These are phyloP conservation scores for Paramecium octaurelia DNA, from an alignment of 73 alveolate genomes.

Conservation along the genomic window DNA sequence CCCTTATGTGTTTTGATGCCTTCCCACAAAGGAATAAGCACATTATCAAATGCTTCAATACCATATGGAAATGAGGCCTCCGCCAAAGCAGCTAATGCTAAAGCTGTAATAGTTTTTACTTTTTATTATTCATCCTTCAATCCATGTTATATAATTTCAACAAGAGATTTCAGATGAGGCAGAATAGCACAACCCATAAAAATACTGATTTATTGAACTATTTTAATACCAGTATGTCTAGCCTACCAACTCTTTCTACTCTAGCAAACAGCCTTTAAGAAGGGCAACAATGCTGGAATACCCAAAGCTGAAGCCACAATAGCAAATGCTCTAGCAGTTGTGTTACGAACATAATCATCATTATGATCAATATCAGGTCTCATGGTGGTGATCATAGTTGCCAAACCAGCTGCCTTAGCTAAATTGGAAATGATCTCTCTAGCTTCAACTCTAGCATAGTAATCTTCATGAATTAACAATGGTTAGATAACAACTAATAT, in stretches of 20 bases:
- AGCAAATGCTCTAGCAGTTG: constrained; percentile 99
- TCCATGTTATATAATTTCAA: constrained; percentile 98
- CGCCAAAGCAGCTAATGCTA: constrained; percentile 99
- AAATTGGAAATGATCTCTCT: constrained; percentile 98
- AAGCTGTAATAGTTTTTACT: constrained; percentile 98
- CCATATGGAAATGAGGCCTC: constrained; percentile 99
- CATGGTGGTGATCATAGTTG: constrained; percentile 99
- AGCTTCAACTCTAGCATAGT: constrained; percentile 99
- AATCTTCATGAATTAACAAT: constrained; percentile 98
- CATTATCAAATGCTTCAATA: constrained; percentile 98
- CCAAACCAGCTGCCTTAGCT: constrained; percentile 99
- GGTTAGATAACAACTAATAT: constrained; percentile 99
- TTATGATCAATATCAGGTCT: constrained; percentile 99
- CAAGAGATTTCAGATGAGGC: constrained; percentile 97
- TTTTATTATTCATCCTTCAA: constrained; percentile 92
- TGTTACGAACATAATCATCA: constrained; percentile 98
- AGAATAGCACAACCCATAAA: constrained; percentile 98
- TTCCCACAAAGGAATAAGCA: constrained; percentile 97
- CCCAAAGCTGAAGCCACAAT: constrained; percentile 99
- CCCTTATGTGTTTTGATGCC: constrained; percentile 97
- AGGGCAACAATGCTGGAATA: constrained; percentile 96
- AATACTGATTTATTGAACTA: constrained; percentile 91
- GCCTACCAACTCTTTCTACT: constrained; percentile 99
- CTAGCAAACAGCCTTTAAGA: constrained; percentile 98
- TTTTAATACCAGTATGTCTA: constrained; percentile 99